Percentiles rank a stretch among this genome's conserved stretches.
These are phyloP conservation scores for Rhizopus delemar DNA, from an alignment of 371 early-diverging fungal species.

Conservation along the genomic window DNA sequence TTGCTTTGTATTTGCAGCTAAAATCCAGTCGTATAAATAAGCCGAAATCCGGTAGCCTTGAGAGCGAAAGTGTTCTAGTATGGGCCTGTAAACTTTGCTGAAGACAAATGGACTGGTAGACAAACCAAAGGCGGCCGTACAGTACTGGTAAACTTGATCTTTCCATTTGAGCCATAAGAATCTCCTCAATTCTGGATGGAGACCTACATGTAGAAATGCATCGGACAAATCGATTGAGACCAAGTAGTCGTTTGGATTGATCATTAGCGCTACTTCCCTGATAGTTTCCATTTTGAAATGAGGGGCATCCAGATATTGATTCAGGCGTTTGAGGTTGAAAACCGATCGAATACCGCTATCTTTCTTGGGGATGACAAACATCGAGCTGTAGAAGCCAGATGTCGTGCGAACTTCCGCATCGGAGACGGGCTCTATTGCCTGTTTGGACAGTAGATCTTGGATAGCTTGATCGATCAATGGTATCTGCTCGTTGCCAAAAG, in stretches of 20 bases:
- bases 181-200: constrained; percentile 16
- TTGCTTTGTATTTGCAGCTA: constrained; percentile 8
- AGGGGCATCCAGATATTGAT: constrained; percentile 13
- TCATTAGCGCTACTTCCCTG: constrained; percentile 20
- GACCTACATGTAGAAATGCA: constrained; percentile 29
- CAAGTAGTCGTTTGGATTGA: constrained; percentile 28
- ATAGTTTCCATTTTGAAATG: constrained; percentile 40
- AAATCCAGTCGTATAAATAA: constrained; percentile 16
- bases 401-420: background rate
- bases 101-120: constrained; percentile 47
- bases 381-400: constrained; percentile 22
- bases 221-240: constrained; percentile 34
- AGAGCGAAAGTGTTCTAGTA: constrained; percentile 30
- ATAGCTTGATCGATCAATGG: constrained; percentile 7
- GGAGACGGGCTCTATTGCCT: constrained; percentile 15
- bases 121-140: constrained; percentile 48
- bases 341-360: constrained; percentile 28
- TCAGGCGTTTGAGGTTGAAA: constrained; percentile 27
- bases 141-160: constrained; percentile 46
- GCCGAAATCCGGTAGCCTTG: constrained; percentile 12
- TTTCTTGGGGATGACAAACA: constrained; percentile 31
- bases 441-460: constrained; percentile 2
- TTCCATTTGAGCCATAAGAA: constrained; percentile 50
- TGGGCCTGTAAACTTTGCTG: constrained; percentile 33
- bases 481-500: background rate